phyloP scores from a whole-genome alignment of 1,284 basidiomycete genomes.

The Cryptococcus sp. region DNA sequence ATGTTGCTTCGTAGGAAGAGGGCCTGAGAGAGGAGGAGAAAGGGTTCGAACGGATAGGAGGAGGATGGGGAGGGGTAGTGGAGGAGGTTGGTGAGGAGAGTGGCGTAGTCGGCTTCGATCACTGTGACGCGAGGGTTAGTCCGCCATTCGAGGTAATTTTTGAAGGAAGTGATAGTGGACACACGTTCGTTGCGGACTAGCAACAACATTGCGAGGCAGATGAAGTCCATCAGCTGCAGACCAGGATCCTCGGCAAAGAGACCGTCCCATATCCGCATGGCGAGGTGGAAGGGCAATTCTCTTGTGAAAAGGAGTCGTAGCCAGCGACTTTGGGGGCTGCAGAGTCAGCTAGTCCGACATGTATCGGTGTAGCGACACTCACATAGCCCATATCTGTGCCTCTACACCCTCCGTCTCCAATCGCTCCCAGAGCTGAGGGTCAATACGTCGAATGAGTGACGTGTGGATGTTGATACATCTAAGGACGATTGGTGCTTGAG shows the following conservation, averaged over 20 bases:
- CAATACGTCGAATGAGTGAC: slow-evolving; percentile 67
- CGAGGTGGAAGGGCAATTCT: slow-evolving; percentile 67
- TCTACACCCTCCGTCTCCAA: slow-evolving; percentile 78
- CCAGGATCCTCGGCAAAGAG: slow-evolving; percentile 77
- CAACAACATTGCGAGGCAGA: slow-evolving; percentile 87
- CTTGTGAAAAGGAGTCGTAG: slow-evolving; percentile 82
- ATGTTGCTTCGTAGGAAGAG: slow-evolving; percentile 70
- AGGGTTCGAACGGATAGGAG: slow-evolving; percentile 52
- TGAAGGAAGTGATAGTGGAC: slow-evolving; percentile 29
- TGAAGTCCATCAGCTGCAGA: slow-evolving; percentile 67
- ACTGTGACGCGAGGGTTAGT: slow-evolving; percentile 55
- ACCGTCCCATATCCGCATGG: slow-evolving; percentile 84
- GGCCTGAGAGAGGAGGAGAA: slow-evolving; percentile 75
- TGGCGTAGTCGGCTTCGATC: slow-evolving; percentile 77
- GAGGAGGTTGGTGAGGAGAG: slow-evolving; percentile 73
- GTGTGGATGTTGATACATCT: slow-evolving; percentile 75
- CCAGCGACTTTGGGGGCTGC: slow-evolving; percentile 65
- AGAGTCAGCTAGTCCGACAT: background rate
- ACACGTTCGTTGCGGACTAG: slow-evolving; percentile 79
- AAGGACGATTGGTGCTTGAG: slow-evolving; percentile 69
- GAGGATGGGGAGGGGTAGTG: slow-evolving; percentile 63
- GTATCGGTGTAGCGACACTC: slow-evolving; percentile 40
- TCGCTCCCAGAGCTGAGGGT: slow-evolving; percentile 72
- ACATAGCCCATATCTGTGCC: slow-evolving; percentile 93
- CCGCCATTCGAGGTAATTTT: background rate